Base-by-base conservation (phyloP, 2,329 filamentous ascomycete genomes). In the Rutstroemia sp. region DNA sequence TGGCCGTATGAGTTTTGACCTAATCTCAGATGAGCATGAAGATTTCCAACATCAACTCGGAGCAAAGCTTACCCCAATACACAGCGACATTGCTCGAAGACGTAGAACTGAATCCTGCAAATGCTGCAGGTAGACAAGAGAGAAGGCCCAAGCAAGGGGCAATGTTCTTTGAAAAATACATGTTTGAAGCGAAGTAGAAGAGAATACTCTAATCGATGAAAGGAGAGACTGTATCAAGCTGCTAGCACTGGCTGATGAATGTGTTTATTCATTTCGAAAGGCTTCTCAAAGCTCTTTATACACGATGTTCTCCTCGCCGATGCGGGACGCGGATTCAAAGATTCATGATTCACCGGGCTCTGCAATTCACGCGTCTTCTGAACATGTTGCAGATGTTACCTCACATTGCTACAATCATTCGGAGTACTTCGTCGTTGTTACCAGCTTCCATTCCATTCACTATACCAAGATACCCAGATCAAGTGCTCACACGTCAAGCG, bases 1-100 rank as follows among this genome's bases (percentile, higher is more conserved):
- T 76, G 72, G 9, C 73, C 71, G 60, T 73, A 76, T 0, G 83
- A 87, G 67, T 88, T 87, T 66, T 88, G 85, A 4, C 78, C 67
- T 72, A 54, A 37, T 53, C 52, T 65, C 10, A 61, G 27, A 18
- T 16, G 14, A 12, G 39, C 9, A 42, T 42, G 39, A n/a, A n/a
- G 4, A 3, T 42, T 42, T 19, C 6, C 18, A 42, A 3, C 6
- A 19, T 7, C 18, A 8, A 14, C n/a, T 9, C 16, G 16, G 18
- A 2, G 39, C 16, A 12, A 25, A 8, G 30, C 70, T 64, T 70
- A 73, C 83, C 85, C 85, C 85, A 88, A 69, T 88, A 88, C 1
- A 87, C 74, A 25, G 79, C 83, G 54, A 88, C 66, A 63, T 86
- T 87, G 50, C 69, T 73, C 2, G 66, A 63, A 1, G 76, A 74